These are phyloP conservation scores for Mikania micrantha DNA, from an alignment of 129 eudicot genomes.

Conservation along the genomic window DNA sequence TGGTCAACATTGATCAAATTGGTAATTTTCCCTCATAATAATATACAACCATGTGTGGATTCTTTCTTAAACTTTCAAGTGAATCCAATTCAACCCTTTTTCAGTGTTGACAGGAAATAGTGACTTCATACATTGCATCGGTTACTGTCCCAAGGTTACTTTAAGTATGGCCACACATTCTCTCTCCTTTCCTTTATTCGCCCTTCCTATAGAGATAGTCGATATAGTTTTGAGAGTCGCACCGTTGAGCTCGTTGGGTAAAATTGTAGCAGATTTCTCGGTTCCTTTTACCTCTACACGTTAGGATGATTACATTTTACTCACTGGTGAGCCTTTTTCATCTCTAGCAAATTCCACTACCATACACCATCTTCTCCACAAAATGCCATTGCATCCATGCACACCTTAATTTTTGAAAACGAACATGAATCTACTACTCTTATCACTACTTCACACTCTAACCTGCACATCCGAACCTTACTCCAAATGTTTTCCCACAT, in stretches of 20 bases:
- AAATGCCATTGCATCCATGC: neutral
- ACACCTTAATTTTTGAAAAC: neutral
- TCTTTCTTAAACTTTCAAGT: neutral
- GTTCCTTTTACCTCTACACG: neutral
- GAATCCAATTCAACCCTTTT: neutral
- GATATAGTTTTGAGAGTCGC: neutral
- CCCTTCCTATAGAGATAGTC: too few relatives aligned
- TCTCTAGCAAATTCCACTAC: neutral
- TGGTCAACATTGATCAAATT: too few relatives aligned
- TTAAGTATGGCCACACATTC: too few relatives aligned
- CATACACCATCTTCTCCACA: neutral
- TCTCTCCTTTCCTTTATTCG: too few relatives aligned
- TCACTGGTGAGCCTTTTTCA: neutral
- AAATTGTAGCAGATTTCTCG: neutral
- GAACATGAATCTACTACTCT: accelerated
- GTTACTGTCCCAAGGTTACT: too few relatives aligned
- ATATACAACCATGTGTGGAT: neutral
- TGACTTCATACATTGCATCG: too few relatives aligned
- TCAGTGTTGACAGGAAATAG: neutral
- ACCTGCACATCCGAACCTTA: neutral
- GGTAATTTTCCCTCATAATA: too few relatives aligned
- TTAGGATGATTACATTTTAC: neutral
- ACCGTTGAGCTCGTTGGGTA: neutral
- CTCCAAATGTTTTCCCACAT: neutral
- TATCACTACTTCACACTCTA: accelerated